A percentile compares a stretch with the other conserved stretches of the same genome.
Conservation (phyloP, 139 green algal species). For the Chlamydomonas eustigma region DNA sequence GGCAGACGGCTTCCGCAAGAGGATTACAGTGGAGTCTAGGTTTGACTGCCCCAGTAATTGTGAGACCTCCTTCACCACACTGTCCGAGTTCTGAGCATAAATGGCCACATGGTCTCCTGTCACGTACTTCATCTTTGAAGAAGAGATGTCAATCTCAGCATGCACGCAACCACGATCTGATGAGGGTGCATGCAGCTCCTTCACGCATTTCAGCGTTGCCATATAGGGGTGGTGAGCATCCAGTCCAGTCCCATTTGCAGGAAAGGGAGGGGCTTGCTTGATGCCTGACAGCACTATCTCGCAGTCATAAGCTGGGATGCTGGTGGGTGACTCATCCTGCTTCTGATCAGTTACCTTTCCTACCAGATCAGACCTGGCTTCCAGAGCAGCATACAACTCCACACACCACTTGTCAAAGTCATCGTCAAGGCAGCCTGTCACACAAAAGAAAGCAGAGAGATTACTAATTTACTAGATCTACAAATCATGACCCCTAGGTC, state of each 20-base stretch:
- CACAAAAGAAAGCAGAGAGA: too few species aligned
- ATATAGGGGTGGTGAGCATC: constrained; percentile 50
- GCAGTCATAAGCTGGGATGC: background rate
- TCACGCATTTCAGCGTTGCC: constrained; percentile 47
- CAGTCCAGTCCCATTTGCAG: constrained; percentile 23
- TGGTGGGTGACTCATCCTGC: background rate
- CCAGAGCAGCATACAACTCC: constrained; percentile 60
- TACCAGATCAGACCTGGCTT: constrained; percentile 39
- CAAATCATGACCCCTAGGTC: too few species aligned
- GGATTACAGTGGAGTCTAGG: constrained; percentile 28
- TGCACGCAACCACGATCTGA: constrained; percentile 89
- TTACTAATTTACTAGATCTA: too few species aligned
- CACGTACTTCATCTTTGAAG: constrained; percentile 39
- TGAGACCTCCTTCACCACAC: constrained; percentile 63
- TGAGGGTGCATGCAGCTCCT: constrained; percentile 76
- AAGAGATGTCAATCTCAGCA: constrained; percentile 82
- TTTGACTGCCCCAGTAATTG: constrained; percentile 45
- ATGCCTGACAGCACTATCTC: constrained; percentile 22
- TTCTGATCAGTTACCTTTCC: constrained; percentile 22
- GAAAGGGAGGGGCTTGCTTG: constrained; percentile 24
- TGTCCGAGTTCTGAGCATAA: constrained; percentile 66
- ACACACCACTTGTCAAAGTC: constrained; percentile 89
- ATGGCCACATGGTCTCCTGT: constrained; percentile 90
- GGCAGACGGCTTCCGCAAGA: constrained; percentile 14
- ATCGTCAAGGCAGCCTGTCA: constrained; percentile 66